Evolutionary conservation across 148 eudicot species (phyloP).

Genomic region (Chenopodium quinoa): DNA sequence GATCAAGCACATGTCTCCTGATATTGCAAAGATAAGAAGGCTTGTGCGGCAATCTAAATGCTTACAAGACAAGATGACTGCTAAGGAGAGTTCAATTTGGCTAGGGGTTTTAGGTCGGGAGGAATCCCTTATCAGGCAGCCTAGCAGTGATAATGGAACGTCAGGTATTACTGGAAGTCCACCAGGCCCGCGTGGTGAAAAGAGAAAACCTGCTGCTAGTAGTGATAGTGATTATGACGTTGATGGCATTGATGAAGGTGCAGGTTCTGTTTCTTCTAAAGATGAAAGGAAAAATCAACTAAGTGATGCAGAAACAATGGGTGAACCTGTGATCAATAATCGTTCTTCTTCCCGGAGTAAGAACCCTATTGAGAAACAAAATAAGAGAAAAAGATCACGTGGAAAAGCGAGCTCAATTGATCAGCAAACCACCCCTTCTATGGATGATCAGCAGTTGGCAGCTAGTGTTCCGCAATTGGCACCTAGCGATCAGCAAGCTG

Average conservation of each 20-base stretch:
- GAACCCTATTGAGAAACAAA: slow-evolving; percentile 28
- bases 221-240: slow-evolving; percentile 91
- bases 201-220: slow-evolving; percentile 56
- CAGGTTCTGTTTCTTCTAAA: slow-evolving; percentile 68
- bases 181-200: slow-evolving; percentile 40
- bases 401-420: slow-evolving; percentile 31
- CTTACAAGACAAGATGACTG: slow-evolving; percentile 97
- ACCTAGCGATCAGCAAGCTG: slow-evolving; percentile 23
- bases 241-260: slow-evolving; percentile 62
- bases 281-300: slow-evolving; percentile 46
- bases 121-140: slow-evolving; percentile 59
- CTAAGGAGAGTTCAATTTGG: slow-evolving; percentile 97
- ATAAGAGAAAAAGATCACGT: slow-evolving; percentile 43
- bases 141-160: slow-evolving; percentile 63
- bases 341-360: slow-evolving; percentile 28
- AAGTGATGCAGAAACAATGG: slow-evolving; percentile 37
- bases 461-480: background rate
- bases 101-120: slow-evolving; percentile 75
- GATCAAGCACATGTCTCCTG: slow-evolving; percentile 94
- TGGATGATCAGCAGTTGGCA: slow-evolving; percentile 28
- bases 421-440: slow-evolving; percentile 16
- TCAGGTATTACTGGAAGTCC: slow-evolving; percentile 64
- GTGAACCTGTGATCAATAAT: slow-evolving; percentile 11
- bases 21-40: slow-evolving; percentile 79
- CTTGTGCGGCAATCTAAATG: slow-evolving; percentile 82